Percentiles rank a stretch among this genome's conserved stretches.
Evolutionary conservation across 2,329 filamentous ascomycete species (phyloP).

Genomic region (Epichloe gansuensis): DNA sequence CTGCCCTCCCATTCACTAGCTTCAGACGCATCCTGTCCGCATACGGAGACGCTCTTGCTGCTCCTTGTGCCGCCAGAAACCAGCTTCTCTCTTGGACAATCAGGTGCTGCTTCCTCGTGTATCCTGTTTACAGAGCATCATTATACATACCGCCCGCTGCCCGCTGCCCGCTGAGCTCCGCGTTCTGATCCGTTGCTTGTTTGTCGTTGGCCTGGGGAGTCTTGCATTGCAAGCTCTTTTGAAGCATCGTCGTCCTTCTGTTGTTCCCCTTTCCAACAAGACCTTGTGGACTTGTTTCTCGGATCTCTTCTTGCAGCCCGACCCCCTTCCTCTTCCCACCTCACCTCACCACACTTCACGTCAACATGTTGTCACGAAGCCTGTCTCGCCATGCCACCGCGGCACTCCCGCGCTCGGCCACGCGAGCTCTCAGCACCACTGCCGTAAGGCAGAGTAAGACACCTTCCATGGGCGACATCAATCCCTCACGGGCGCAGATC

Average conservation of each 20-base stretch:
- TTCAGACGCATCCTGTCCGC: not conserved
- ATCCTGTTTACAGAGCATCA: not conserved
- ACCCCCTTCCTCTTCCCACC: slow-evolving; percentile 2
- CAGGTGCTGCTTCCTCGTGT: not conserved
- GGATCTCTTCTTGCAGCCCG: slow-evolving; percentile 2
- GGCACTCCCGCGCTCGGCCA: slow-evolving; percentile 32
- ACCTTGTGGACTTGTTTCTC: not conserved
- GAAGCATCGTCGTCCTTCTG: not conserved
- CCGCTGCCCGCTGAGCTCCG: not conserved
- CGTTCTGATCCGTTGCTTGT: not conserved
- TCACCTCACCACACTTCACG: slow-evolving; percentile 4
- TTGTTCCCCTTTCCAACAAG: not conserved
- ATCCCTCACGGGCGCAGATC: slow-evolving; percentile 51
- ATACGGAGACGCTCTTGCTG: not conserved
- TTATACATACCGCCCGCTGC: not conserved
- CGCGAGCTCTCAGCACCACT: slow-evolving; percentile 48
- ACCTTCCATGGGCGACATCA: slow-evolving; percentile 79
- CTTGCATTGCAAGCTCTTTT: not conserved
- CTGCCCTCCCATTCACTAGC: slow-evolving; percentile 17
- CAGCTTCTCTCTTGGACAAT: not conserved
- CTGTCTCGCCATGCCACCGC: slow-evolving; percentile 30
- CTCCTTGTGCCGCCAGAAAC: not conserved
- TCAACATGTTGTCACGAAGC: slow-evolving; percentile 4
- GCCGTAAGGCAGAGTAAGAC: slow-evolving; percentile 32
- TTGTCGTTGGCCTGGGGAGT: not conserved